A percentile compares a stretch with the other conserved stretches of the same genome.
phyloP scores from a whole-genome alignment of 148 eudicot genomes.

The Talinum fruticosum region DNA sequence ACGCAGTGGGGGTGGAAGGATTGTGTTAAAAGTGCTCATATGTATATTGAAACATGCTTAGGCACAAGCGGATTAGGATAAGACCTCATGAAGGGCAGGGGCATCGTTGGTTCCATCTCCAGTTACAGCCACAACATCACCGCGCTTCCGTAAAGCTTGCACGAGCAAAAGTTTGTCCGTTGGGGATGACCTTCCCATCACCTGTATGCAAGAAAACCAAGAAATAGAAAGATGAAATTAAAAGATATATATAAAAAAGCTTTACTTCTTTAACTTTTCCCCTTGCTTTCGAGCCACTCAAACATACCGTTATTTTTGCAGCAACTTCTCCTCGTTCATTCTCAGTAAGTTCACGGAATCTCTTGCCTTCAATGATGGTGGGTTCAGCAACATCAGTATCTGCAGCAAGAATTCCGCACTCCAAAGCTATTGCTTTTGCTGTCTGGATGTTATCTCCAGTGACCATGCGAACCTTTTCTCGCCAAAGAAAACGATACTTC shows the following conservation, averaged over 20 bases:
- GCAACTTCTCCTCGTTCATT: slow-evolving; percentile 63
- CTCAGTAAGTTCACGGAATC: slow-evolving; percentile 71
- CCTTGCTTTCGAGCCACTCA: neutral
- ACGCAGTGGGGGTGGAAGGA: too few species aligned
- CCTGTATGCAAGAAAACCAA: slow-evolving; percentile 40
- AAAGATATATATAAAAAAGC: neutral
- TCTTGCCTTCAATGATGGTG: slow-evolving; percentile 65
- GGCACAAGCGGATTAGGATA: slow-evolving; percentile 13
- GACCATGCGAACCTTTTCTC: slow-evolving; percentile 84
- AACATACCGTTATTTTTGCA: slow-evolving; percentile 49
- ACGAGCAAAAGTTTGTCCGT: slow-evolving; percentile 86
- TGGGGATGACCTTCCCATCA: slow-evolving; percentile 98
- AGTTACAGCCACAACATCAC: slow-evolving; percentile 92
- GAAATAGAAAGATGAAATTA: neutral
- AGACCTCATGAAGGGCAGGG: slow-evolving; percentile 96
- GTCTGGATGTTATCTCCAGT: slow-evolving; percentile 95
- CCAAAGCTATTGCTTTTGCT: slow-evolving; percentile 90
- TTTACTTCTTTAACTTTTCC: neutral
- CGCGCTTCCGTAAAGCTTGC: slow-evolving; percentile 73
- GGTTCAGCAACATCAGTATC: slow-evolving; percentile 51
- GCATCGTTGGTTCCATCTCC: slow-evolving; percentile 99
- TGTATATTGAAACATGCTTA: too few species aligned
- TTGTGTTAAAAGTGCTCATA: too few species aligned
- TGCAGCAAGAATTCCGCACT: slow-evolving; percentile 78
- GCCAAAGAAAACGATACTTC: neutral